Evolutionary conservation across 441 rosid genomes (phyloP).

Genomic region (Arabidopsis hybrid): DNA sequence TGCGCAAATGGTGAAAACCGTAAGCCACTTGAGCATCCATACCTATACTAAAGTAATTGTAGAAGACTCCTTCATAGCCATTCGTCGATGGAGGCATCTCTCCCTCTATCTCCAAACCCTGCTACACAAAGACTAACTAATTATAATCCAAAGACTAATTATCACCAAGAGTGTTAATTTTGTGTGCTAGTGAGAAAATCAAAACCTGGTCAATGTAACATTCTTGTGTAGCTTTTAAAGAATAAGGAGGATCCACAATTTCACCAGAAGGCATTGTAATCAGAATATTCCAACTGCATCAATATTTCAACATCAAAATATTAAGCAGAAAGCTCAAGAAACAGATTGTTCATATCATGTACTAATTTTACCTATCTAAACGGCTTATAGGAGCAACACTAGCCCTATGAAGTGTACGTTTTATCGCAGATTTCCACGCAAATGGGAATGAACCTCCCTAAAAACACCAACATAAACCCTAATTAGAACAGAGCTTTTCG

Average conservation of each 20-base stretch:
- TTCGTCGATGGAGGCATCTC: conserved; percentile 59
- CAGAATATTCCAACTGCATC: conserved; percentile 76
- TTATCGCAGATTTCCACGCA: conserved; percentile 92
- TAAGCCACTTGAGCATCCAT: conserved; percentile 99
- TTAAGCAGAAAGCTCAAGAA: neutral
- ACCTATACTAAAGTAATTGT: conserved; percentile 94
- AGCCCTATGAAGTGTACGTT: conserved; percentile 75
- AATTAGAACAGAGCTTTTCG: conserved; percentile 23
- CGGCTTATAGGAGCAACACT: conserved; percentile 61
- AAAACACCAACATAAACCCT: conserved; percentile 37
- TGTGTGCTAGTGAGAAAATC: conserved; percentile 18
- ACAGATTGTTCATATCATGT: neutral
- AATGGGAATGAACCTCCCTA: conserved; percentile 99
- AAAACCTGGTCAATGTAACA: conserved; percentile 70
- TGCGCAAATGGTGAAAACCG: conserved; percentile 93
- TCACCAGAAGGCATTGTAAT: conserved; percentile 75
- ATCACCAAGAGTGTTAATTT: neutral
- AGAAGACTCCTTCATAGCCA: conserved; percentile 86
- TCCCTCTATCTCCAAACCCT: conserved; percentile 77
- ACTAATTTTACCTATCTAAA: conserved; percentile 67
- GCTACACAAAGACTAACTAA: conserved; percentile 6
- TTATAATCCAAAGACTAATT: conserved; percentile 21
- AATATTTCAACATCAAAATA: conserved; percentile 16
- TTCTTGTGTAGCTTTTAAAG: conserved; percentile 68
- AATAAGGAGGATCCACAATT: conserved; percentile 76